Evolutionary conservation across 1,284 basidiomycete species (phyloP).

Genomic region (Irpex rosettiformis): DNA sequence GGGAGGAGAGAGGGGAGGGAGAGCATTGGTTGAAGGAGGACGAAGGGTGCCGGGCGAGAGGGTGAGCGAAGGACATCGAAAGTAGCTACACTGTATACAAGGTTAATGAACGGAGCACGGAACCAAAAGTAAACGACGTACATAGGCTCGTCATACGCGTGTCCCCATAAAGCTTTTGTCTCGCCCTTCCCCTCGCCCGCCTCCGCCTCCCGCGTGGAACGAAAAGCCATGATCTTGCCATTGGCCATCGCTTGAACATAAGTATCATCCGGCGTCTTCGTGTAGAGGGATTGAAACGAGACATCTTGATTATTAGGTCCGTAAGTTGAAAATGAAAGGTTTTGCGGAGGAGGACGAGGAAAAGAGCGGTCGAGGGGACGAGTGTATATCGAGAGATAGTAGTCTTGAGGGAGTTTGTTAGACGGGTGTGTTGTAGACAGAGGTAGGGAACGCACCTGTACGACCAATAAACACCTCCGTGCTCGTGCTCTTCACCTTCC

Average conservation of each 20-base stretch:
- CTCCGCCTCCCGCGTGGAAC: conserved; percentile 29
- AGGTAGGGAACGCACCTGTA: conserved; percentile 55
- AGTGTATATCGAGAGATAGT: conserved; percentile 67
- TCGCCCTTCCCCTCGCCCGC: conserved; percentile 30
- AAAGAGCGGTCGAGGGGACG: conserved; percentile 35
- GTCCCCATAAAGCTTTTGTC: conserved; percentile 53
- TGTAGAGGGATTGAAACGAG: conserved; percentile 61
- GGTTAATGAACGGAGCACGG: not conserved
- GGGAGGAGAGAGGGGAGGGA: conserved; percentile 63
- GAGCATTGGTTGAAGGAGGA: conserved; percentile 76
- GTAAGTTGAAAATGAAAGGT: conserved; percentile 79
- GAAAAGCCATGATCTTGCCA: conserved; percentile 75
- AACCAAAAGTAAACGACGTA: conserved; percentile 22
- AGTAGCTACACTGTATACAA: conserved; percentile 57
- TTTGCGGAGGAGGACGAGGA: conserved; percentile 56
- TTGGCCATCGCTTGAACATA: conserved; percentile 79
- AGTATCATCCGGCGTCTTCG: conserved; percentile 64
- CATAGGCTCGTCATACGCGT: conserved; percentile 57
- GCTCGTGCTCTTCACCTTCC: conserved; percentile 33
- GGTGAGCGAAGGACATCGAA: conserved; percentile 68
- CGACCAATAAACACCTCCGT: conserved; percentile 77
- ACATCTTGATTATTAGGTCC: conserved; percentile 80
- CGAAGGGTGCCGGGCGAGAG: conserved; percentile 54
- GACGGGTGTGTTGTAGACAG: not conserved
- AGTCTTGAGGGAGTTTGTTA: conserved; percentile 43